phyloP scores from a whole-genome alignment of 2,329 filamentous ascomycete species.

The Colletotrichum australisinense region DNA sequence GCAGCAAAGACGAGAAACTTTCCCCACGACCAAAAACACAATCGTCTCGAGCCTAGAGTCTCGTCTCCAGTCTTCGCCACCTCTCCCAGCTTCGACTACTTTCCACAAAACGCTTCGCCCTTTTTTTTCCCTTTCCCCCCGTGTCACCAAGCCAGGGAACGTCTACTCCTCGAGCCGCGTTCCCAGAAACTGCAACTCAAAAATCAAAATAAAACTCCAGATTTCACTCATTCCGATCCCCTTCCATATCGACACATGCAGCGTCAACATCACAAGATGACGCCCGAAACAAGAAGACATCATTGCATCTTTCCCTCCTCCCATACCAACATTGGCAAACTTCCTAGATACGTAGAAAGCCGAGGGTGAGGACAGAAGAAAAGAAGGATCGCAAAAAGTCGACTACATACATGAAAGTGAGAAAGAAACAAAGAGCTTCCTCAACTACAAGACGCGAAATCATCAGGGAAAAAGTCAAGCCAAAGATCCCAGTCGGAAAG shows the following conservation, averaged over 20 bases:
- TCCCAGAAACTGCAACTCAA: neutral
- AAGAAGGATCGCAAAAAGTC: neutral
- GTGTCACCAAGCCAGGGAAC: neutral
- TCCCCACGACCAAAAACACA: neutral
- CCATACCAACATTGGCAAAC: neutral
- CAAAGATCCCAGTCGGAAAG: neutral
- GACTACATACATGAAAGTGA: conserved; percentile 25
- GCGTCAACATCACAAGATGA: neutral
- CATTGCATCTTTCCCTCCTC: neutral
- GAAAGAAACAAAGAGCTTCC: neutral
- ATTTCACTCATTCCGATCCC: neutral
- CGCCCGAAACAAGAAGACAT: neutral
- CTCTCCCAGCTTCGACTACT: neutral
- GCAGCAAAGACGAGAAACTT: neutral
- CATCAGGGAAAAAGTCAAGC: neutral
- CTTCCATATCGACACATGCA: neutral
- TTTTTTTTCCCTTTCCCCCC: neutral
- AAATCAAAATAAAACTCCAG: neutral
- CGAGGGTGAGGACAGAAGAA: neutral
- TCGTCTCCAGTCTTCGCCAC: neutral
- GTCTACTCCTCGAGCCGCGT: neutral
- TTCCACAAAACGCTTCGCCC: neutral
- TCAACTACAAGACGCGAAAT: conserved; percentile 7
- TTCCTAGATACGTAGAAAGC: neutral
- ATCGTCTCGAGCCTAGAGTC: neutral